Conservation (phyloP, 495 filamentous ascomycete genomes). For the Hypoxylon fuscum region DNA sequence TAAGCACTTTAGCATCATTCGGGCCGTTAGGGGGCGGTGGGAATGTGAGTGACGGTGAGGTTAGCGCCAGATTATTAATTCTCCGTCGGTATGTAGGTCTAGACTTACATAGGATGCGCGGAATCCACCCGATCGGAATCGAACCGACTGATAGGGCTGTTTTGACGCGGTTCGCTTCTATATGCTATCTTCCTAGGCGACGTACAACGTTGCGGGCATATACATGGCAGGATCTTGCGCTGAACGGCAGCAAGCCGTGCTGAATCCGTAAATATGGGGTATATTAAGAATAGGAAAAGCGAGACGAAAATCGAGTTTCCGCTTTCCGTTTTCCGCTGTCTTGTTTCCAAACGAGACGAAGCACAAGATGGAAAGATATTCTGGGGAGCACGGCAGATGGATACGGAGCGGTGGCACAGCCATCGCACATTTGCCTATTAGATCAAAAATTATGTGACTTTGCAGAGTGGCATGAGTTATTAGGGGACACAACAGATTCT, state of each 20-base stretch:
- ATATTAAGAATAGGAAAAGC: slow-evolving; percentile 10
- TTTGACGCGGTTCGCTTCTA: too few relatives aligned
- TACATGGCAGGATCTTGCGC: slow-evolving; percentile 24
- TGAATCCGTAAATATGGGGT: too few relatives aligned
- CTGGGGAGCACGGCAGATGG: background rate
- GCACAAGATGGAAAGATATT: slow-evolving; percentile 4
- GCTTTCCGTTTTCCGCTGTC: background rate
- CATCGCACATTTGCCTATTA: slow-evolving; percentile 5
- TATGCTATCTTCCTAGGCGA: background rate
- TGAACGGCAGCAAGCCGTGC: background rate
- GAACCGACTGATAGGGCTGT: background rate
- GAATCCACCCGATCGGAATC: background rate
- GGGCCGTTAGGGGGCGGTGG: background rate
- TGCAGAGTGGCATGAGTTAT: background rate
- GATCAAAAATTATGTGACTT: background rate
- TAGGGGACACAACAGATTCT: slow-evolving; percentile 12
- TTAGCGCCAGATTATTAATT: background rate
- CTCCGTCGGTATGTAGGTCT: background rate
- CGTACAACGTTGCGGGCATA: slow-evolving; percentile 1
- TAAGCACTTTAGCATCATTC: background rate
- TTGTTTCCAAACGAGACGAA: background rate
- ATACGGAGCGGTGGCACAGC: slow-evolving; percentile 9
- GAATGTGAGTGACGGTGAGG: slow-evolving; percentile 1
- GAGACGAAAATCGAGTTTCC: background rate
- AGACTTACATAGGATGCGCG: too few relatives aligned